phyloP scores from a whole-genome alignment of 2,329 filamentous ascomycete genomes.

The Aspergillus aculeatus region DNA sequence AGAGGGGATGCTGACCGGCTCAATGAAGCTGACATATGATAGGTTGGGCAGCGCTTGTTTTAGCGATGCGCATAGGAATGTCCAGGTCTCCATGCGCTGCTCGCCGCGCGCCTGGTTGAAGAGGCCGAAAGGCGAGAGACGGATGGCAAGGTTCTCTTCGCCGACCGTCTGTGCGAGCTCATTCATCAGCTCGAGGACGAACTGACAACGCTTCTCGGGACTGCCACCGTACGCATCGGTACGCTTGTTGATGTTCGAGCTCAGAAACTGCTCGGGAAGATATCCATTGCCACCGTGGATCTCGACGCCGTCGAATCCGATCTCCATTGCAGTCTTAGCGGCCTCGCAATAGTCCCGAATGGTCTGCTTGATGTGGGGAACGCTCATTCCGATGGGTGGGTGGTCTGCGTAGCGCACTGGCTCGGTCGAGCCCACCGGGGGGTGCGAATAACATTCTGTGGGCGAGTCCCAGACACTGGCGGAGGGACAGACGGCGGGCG shows the following conservation, averaged over 20 bases:
- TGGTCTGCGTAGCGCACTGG: conserved; percentile 44
- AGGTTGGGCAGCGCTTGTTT: conserved; percentile 46
- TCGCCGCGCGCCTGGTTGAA: conserved; percentile 54
- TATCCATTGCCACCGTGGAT: conserved; percentile 53
- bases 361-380: conserved; percentile 46
- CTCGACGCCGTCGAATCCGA: conserved; percentile 56
- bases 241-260: conserved; percentile 51
- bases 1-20: conserved; percentile 40
- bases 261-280: conserved; percentile 54
- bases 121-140: conserved; percentile 51
- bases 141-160: conserved; percentile 46
- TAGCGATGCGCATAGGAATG: conserved; percentile 49
- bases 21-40: conserved; percentile 57
- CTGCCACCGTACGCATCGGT: conserved; percentile 53
- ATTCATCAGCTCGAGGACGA: conserved; percentile 57
- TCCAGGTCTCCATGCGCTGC: conserved; percentile 56
- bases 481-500: conserved; percentile 38
- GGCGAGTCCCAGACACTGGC: conserved; percentile 49
- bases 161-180: conserved; percentile 47
- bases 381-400: conserved; percentile 45
- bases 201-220: conserved; percentile 54
- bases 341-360: conserved; percentile 47
- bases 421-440: conserved; percentile 36
- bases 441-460: conserved; percentile 44
- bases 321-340: conserved; percentile 53